Evolutionary conservation across 495 filamentous ascomycete species (phyloP), one percentile per base, ranked within the genome.

Genomic region (Lasiosphaeria ovina): DNA sequence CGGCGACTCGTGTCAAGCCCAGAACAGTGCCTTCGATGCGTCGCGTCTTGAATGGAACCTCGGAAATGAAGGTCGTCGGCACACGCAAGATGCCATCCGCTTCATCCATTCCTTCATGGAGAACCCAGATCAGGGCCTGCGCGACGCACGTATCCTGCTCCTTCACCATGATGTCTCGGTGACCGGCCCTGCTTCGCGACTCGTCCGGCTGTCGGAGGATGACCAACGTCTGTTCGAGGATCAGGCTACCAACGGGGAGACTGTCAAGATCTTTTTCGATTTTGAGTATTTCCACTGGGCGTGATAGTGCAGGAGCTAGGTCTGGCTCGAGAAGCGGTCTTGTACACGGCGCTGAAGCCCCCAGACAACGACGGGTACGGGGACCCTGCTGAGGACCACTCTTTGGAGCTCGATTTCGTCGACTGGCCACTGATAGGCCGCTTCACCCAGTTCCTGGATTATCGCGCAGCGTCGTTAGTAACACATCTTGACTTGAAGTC

Each of bases 301-400:
- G 16, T 69, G 66, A 64, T 66, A 35, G 66, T 69, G 35, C 66
- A 69, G 52, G 66, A 69, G 59, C 51, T 65, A 44, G 61, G 65
- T 24, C 60, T 69, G 4, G 60, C 58, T 7, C 51, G 52, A 5
- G 36, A 54, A 38, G 63, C 61, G 5, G 57, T 59, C 17, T 7
- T 69, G 45, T 62, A 51, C 52, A 24, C 58, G 35, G 62, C 62
- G 35, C 38, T 50, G 6, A 61, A 54, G 50, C 58, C 62, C 12
- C 12, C 54, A 3, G 54, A 54, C 4, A 40, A 40, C 12, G 6
- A 6, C 6, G 38, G 38, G 6, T 12, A 40, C 12, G 5, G n/a
- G 17, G 54, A 31, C 16, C n/a, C n/a, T n/a, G 31, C 48, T 3
- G 32, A 49, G 3, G 35, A 48, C 24, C 35, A 44, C 8, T 10